phyloP scores from a whole-genome alignment of 148 eudicot genomes.

The Dysphania ambrosioides region DNA sequence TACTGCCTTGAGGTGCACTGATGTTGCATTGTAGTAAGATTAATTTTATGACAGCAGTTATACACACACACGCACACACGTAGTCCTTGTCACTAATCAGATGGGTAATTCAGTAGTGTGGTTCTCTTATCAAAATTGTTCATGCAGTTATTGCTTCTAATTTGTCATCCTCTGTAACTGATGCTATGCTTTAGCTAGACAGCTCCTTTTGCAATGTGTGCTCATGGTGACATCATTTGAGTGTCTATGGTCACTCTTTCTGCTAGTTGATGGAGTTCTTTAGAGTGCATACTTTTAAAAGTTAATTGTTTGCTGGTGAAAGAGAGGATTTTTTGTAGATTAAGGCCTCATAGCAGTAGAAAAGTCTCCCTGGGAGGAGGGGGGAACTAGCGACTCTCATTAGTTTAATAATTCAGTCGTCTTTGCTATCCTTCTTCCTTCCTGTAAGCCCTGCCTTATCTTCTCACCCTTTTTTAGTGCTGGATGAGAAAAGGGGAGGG shows the following conservation, averaged over 20 bases:
- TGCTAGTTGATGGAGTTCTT: background rate
- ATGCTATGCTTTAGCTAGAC: background rate
- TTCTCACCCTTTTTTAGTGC: background rate
- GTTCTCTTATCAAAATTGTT: background rate
- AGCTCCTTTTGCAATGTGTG: background rate
- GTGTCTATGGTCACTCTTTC: background rate
- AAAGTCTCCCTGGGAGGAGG: background rate
- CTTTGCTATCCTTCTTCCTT: background rate
- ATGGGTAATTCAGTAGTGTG: background rate
- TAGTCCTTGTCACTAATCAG: background rate
- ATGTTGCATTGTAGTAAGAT: conserved; percentile 2
- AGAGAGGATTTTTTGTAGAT: background rate
- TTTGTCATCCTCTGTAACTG: background rate
- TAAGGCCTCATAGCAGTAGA: background rate
- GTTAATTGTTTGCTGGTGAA: background rate
- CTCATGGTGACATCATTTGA: background rate
- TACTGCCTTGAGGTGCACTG: background rate
- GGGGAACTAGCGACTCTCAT: background rate
- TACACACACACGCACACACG: background rate
- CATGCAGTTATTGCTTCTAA: background rate
- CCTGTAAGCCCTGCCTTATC: background rate
- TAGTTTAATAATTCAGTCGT: background rate
- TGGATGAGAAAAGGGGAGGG: background rate
- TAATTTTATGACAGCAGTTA: background rate
- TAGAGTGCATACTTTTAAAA: background rate